Evolutionary conservation across 495 filamentous ascomycete species (phyloP).

Genomic region (Neurospora intermedia): DNA sequence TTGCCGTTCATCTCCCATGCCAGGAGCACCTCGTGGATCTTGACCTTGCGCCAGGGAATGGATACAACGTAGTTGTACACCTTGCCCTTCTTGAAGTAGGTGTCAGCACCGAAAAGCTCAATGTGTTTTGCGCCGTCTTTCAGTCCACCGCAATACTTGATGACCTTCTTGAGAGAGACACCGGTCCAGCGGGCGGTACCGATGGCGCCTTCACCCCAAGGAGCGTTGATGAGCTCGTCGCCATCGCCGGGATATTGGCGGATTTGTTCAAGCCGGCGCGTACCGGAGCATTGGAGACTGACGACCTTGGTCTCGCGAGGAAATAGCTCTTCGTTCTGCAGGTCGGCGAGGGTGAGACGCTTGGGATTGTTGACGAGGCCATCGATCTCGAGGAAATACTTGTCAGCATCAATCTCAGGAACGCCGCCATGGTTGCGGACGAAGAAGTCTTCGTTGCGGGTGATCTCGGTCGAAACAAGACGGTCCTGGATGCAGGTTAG

Average conservation of each 20-base stretch:
- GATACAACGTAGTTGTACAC: constrained; percentile 54
- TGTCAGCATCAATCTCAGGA: constrained; percentile 45
- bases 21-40: constrained; percentile 53
- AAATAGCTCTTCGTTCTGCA: constrained; percentile 46
- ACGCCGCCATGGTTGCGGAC: constrained; percentile 59
- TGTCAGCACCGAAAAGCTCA: constrained; percentile 55
- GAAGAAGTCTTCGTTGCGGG: constrained; percentile 49
- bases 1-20: constrained; percentile 64
- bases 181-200: constrained; percentile 53
- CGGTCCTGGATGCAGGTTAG: constrained; percentile 5
- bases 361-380: constrained; percentile 48
- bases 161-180: constrained; percentile 52
- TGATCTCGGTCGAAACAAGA: constrained; percentile 34
- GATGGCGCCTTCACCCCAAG: constrained; percentile 58
- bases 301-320: constrained; percentile 43
- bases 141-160: constrained; percentile 55
- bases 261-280: constrained; percentile 58
- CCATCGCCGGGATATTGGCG: constrained; percentile 51
- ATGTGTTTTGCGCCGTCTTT: constrained; percentile 45
- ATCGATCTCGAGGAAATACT: constrained; percentile 41
- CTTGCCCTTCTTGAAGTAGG: constrained; percentile 54
- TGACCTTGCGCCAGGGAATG: constrained; percentile 55
- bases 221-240: constrained; percentile 58
- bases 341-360: constrained; percentile 41
- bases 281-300: constrained; percentile 60